Percentiles rank a stretch among this genome's conserved stretches.
phyloP scores from a whole-genome alignment of 2,329 filamentous ascomycete species.

The Penicillium nordicum region DNA sequence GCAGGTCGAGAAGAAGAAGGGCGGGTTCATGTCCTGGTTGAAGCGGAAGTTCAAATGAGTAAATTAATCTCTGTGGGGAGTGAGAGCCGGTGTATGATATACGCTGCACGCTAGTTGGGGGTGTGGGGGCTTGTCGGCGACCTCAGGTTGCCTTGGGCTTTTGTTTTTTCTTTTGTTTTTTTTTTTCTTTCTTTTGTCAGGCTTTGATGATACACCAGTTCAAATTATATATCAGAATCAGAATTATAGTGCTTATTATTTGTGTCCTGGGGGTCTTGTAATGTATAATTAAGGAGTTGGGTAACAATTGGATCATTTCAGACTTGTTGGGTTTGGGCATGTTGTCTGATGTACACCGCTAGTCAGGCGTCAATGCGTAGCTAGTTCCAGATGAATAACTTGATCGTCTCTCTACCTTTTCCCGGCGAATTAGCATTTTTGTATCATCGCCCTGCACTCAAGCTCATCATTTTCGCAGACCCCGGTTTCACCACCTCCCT shows the following conservation, averaged over 20 bases:
- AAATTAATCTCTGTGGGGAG: slow-evolving; percentile 1
- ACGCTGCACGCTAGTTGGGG: slow-evolving; percentile 1
- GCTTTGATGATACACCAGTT: slow-evolving; percentile 14
- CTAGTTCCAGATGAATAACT: background rate
- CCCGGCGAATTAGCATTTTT: background rate
- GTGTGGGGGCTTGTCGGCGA: background rate
- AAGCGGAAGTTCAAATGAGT: slow-evolving; percentile 30
- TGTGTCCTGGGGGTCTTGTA: background rate
- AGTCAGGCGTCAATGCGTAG: background rate
- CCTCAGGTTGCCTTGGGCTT: background rate
- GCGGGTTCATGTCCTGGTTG: slow-evolving; percentile 27
- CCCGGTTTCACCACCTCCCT: background rate
- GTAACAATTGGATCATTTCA: too few species aligned
- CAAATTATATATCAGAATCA: slow-evolving; percentile 16
- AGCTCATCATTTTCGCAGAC: background rate
- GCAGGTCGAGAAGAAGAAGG: slow-evolving; percentile 20
- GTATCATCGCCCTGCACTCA: background rate
- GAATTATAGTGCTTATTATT: slow-evolving; percentile 8
- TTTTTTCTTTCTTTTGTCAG: slow-evolving; percentile 1
- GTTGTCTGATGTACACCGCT: slow-evolving; percentile 1
- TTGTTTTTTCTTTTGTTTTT: background rate
- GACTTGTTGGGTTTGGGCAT: background rate
- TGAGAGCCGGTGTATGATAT: slow-evolving; percentile 7
- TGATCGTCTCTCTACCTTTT: background rate
- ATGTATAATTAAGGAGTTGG: too few species aligned